Base-by-base conservation (phyloP, 768 basidiomycete species). In the Rhodosporidiobolus sp. region DNA sequence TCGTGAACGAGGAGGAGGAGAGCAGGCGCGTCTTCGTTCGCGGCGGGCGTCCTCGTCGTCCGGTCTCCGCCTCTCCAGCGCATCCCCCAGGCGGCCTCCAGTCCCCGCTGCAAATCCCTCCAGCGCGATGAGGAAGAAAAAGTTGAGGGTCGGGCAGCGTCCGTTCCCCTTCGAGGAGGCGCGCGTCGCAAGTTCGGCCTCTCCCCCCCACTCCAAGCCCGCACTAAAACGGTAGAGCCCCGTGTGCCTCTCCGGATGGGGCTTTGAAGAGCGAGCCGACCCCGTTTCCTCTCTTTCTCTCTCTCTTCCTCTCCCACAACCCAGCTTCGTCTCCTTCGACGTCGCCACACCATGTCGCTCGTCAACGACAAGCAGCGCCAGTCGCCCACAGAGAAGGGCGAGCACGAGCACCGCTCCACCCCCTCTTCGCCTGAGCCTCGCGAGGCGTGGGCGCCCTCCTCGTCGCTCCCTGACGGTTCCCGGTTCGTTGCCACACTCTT, bases 351-450 rank as follows among this genome's bases (percentile, higher is more conserved):
- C 28, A 72, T 72, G 70, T 50, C 46, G n/a, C 64, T 71, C 54
- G 61, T 67, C 54, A 67, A 56, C 54, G 60, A 65, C 59, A 66
- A 70, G 32, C 28, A 32, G 22, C 57, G 58, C 19, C 60, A 62
- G 22, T 24, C 50, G 35, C 9, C 28, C 3, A 38, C 24, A 14
- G 70, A 72, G 49, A 72, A 72, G 70, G 19, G 61, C 46, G 70
- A 62, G 63, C 17, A 48, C 17, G 43, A 45, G 17, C 43, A 59
- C n/a, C 28, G 60, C n/a, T 57, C 56, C 28, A 24, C 30, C 28
- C 9, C 48, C 30, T 24, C 19, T 12, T 24, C 19, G n/a, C 57
- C 62, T 4, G 56, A 38, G 20, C 60, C 67, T 7, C 32, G 50
- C n/a, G 43, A 57, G 38, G 38, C 38, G 38, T 43, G 55, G 34